These are phyloP conservation scores for Taiozyma sp. DNA, from an alignment of 1,139 yeast species.

Conservation along the genomic window DNA sequence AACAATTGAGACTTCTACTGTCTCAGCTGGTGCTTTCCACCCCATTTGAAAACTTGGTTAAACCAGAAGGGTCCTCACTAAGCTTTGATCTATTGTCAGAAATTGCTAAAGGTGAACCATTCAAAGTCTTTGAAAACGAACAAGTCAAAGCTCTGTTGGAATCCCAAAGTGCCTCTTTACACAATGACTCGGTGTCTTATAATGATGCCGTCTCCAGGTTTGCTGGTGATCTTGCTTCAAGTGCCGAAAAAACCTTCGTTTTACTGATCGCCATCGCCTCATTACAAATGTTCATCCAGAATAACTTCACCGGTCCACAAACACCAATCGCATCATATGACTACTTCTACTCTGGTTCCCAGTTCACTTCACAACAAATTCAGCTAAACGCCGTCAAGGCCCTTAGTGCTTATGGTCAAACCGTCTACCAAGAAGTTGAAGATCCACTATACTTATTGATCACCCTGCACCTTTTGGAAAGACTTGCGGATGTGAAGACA, in stretches of 20 bases:
- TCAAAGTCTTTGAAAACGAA: slow-evolving; percentile 11
- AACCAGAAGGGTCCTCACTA: slow-evolving; percentile 4
- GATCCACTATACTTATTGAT: slow-evolving; percentile 50
- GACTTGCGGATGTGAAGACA: slow-evolving; percentile 31
- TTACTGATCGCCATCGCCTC: slow-evolving; percentile 47
- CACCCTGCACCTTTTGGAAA: slow-evolving; percentile 48
- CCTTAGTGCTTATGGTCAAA: slow-evolving; percentile 55
- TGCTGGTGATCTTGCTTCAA: not conserved
- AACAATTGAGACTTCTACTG: slow-evolving; percentile 8
- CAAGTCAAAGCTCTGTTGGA: slow-evolving; percentile 1
- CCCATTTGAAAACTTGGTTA: slow-evolving; percentile 4
- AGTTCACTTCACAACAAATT: slow-evolving; percentile 18
- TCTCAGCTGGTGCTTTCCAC: slow-evolving; percentile 11
- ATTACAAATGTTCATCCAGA: slow-evolving; percentile 67
- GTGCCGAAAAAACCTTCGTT: slow-evolving; percentile 7
- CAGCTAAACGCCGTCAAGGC: slow-evolving; percentile 25
- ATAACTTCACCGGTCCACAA: slow-evolving; percentile 83
- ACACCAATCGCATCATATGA: slow-evolving; percentile 35
- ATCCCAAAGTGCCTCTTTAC: not conserved
- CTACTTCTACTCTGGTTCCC: slow-evolving; percentile 15
- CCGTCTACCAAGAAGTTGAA: slow-evolving; percentile 54
- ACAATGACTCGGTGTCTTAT: slow-evolving; percentile 3
- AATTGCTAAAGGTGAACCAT: slow-evolving; percentile 15
- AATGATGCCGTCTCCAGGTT: slow-evolving; percentile 3
- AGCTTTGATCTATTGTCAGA: slow-evolving; percentile 2